Evolutionary conservation across 495 filamentous ascomycete species (phyloP), one percentile per base, ranked within the genome.

Genomic region (Penicillium cinerascens): DNA sequence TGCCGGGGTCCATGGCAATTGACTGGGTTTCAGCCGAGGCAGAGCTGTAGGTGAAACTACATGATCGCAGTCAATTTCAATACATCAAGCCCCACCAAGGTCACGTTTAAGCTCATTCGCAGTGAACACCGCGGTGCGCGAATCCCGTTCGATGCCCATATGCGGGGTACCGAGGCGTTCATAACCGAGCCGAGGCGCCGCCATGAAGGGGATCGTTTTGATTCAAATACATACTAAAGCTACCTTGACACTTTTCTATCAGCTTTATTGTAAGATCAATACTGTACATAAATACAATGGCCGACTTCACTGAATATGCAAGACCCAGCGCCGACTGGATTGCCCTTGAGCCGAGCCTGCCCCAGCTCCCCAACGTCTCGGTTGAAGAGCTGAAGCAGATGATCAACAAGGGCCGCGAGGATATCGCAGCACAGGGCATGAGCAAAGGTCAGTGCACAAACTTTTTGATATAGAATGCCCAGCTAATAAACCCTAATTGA

Each of bases 251-350:
- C n/a, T n/a, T n/a, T n/a, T n/a, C n/a, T n/a, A n/a, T n/a, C n/a
- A n/a, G n/a, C n/a, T n/a, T n/a, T n/a, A n/a, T 33, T 10, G 10
- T 11, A 10, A 33, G 13, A 13, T 1, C 9, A 33, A 3, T 15
- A 4, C 29, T 33, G 29, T 33, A 33, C 11, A 33, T 11, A 33
- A 13, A 13, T 13, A 41, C 2, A 23, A 76, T 75, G 68, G 58
- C 61, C 38, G 74, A 78, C 50, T 78, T 73, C 49, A 70, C 70
- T 15, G 44, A 62, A 55, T 75, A 72, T 44, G 64, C 59, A 42
- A 60, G 59, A 0, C 66, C 73, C 27, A 74, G 66, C 38, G 65
- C 59, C 6, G 74, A 76, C 51, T 78, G 74, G 74, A 17, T 69
- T 15, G 70, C 65, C 16, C 45, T 78, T 0, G 69, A 67, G 47